These are phyloP conservation scores for Stephania japonica DNA, from an alignment of 164 flowering plant genomes.

Conservation along the genomic window DNA sequence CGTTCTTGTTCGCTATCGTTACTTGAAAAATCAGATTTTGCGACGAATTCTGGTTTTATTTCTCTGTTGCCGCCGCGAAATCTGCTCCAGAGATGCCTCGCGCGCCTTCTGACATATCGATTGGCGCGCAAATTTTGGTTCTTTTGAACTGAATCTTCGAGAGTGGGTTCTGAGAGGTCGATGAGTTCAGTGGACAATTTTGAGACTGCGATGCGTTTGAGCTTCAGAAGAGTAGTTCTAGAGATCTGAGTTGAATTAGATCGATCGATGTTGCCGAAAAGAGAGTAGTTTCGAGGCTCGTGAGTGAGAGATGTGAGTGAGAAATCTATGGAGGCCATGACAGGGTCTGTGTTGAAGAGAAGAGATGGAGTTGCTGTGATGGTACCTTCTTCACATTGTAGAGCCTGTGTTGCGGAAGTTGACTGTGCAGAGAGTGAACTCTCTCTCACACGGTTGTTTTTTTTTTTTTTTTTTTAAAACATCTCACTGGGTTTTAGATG, in stretches of 20 bases:
- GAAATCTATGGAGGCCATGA: constrained; percentile 16
- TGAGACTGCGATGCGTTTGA: constrained; percentile 23
- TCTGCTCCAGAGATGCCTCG: constrained; percentile 24
- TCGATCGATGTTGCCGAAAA: constrained; percentile 1
- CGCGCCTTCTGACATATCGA: constrained; percentile 11
- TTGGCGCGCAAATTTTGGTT: background rate
- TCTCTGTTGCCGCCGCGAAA: constrained; percentile 22
- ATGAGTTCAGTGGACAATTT: constrained; percentile 16
- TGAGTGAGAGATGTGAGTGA: background rate
- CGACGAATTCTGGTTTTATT: constrained; percentile 10
- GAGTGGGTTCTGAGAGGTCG: constrained; percentile 2
- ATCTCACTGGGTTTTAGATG: no score
- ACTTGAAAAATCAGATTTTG: constrained; percentile 1
- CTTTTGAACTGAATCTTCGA: constrained; percentile 7
- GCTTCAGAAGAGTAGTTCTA: constrained; percentile 18
- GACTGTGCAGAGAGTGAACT: background rate
- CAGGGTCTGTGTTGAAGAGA: no score
- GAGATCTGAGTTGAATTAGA: constrained; percentile 20
- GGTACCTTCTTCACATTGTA: background rate
- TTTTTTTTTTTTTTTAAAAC: no score
- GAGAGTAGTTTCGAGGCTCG: background rate
- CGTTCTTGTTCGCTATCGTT: constrained; percentile 16
- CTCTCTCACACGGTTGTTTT: no score
- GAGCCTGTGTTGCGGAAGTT: background rate
- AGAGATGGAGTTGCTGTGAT: background rate